These are phyloP conservation scores for Mucuna pruriens DNA, from an alignment of 306 rosid genomes.

Conservation along the genomic window DNA sequence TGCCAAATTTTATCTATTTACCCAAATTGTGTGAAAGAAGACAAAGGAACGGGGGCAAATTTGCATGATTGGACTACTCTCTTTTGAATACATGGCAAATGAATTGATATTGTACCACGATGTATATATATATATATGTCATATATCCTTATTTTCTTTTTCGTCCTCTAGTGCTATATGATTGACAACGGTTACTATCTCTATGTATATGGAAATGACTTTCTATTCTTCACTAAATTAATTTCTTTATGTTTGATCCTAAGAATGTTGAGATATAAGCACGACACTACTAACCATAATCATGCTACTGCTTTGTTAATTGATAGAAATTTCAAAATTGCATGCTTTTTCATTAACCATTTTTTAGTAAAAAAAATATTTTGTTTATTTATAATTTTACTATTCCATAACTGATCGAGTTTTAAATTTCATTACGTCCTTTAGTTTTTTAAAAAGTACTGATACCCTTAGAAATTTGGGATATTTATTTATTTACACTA, in stretches of 20 bases:
- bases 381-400: too few species aligned
- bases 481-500: not conserved
- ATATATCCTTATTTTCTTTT: not conserved
- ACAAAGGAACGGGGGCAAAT: not conserved
- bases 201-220: not conserved
- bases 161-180: not conserved
- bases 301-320: not conserved
- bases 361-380: not conserved
- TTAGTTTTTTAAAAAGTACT: not conserved
- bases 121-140: not conserved
- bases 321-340: not conserved
- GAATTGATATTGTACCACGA: not conserved
- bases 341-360: not conserved
- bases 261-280: not conserved
- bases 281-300: not conserved
- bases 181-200: slow-evolving; percentile 7
- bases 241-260: not conserved
- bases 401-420: not conserved
- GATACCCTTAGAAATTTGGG: not conserved
- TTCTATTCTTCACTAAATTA: not conserved
- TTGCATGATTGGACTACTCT: not conserved
- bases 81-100: not conserved
- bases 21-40: not conserved
- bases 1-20: not conserved
- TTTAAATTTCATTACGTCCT: not conserved